A percentile compares a stretch with the other conserved stretches of the same genome.
These are phyloP conservation scores for Cryphonectria carpinicola DNA, from an alignment of 2,329 filamentous ascomycete genomes.

Conservation along the genomic window DNA sequence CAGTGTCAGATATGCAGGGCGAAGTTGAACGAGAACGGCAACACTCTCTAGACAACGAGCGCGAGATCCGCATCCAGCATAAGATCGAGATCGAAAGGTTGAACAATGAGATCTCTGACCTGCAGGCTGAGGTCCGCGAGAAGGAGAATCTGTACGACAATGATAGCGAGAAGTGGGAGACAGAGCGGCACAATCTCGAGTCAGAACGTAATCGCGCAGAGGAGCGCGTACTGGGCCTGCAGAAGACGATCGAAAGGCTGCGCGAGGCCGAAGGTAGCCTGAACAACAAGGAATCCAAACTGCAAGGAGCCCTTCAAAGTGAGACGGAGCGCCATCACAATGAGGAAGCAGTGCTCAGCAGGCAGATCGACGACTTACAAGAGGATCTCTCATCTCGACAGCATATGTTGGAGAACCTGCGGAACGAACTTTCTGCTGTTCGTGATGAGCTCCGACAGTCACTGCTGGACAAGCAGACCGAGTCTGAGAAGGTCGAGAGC, in stretches of 20 bases:
- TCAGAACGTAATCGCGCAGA: conserved; percentile 69
- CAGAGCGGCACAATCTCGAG: conserved; percentile 66
- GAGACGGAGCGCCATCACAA: conserved; percentile 73
- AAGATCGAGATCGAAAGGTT: conserved; percentile 58
- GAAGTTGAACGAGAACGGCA: conserved; percentile 59
- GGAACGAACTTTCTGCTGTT: conserved; percentile 66
- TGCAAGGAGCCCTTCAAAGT: conserved; percentile 70
- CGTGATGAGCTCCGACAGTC: conserved; percentile 73
- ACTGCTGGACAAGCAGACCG: conserved; percentile 63
- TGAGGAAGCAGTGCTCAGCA: conserved; percentile 70
- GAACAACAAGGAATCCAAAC: conserved; percentile 67
- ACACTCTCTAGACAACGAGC: conserved; percentile 63
- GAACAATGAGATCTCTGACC: conserved; percentile 62
- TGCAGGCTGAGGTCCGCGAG: conserved; percentile 68
- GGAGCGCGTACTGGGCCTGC: conserved; percentile 68
- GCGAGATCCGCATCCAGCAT: conserved; percentile 59
- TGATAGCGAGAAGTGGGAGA: conserved; percentile 74
- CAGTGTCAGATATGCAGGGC: conserved; percentile 52
- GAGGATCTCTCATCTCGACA: conserved; percentile 71
- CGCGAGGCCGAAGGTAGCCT: conserved; percentile 70
- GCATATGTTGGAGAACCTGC: conserved; percentile 65
- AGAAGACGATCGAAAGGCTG: conserved; percentile 71
- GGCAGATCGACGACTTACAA: conserved; percentile 76
- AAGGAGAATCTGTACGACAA: conserved; percentile 73
- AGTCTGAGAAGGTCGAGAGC: conserved; percentile 67